Base-by-base conservation (phyloP, 1,139 yeast species). In the Pichia sp. region DNA sequence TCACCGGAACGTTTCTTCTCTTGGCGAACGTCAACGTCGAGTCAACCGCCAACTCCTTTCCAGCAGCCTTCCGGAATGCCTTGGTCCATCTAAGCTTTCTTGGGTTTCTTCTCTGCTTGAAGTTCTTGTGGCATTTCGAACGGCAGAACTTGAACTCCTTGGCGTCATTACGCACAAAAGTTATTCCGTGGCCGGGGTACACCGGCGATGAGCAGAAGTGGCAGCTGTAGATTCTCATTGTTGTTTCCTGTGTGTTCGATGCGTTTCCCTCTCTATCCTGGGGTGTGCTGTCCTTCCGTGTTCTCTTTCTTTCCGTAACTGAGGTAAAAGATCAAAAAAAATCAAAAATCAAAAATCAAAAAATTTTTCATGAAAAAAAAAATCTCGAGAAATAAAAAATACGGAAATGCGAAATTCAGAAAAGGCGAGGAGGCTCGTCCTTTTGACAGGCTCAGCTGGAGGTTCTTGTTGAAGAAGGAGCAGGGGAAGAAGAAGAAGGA, bases 11-110 rank as follows among this genome's bases (percentile, higher is more conserved):
- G 68, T 95, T 92, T 79, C 99, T 88, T 76, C 98, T 88, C 60
- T 95, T 90, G 58, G 96, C 96, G 73, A 95, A 93, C 1, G 98
- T 89, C 69, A 93, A 81, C 7, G 99, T 92, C 13, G 97, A 87
- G 70, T 93, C 99, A 58, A 93, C 98, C 50, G 95, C 97, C 79
- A 93, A 82, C 72, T 93, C 99, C 73, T 93, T 93, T 67, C 99
- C 99, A 52, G 98, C 98, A 58, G 98, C 96, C 74, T 93, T 93
- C 77, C 99, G 85, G 81, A 95, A 93, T 1, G 99, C 98, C 74
- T 95, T 93, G 58, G 99, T 93, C 99, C 99, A 93, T 75, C 82
- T 87, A 73, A 92, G 85, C 75, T 93, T 93, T 77, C 99, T 87
- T 65, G 99, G 99, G 77, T 93, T 93, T 75, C 99, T 87, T 79